Base-by-base conservation (phyloP, 1,284 basidiomycete species). In the Apiotrichum siamense region DNA sequence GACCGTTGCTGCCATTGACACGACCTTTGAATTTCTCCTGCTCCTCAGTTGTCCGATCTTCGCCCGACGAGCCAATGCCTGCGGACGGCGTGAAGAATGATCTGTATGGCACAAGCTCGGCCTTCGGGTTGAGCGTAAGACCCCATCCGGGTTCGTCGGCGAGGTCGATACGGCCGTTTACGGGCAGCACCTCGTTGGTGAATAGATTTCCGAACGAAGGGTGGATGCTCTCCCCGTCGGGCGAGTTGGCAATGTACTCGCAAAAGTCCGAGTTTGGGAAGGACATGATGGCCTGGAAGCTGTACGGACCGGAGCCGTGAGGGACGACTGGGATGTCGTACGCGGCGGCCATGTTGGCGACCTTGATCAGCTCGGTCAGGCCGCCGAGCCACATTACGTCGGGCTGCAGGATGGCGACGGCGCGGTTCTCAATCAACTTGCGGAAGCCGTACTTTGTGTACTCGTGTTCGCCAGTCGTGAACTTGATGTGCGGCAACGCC, bases 381-480 rank as follows among this genome's bases (percentile, higher is more conserved):
- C 79, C 79, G 13, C 78, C 79, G 31, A 73, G 63, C 71, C 71
- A 74, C 75, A 76, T 76, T 45, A 79, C 76, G 56, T 80, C 78
- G 5, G 79, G 78, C 61, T 80, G 78, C 48, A 78, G 62, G 50
- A 80, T 79, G 55, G 77, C 77, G 47, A 80, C 67, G 2, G 74
- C 67, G 20, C 78, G 75, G 48, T 72, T 62, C 63, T 79, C 78
- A 54, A 80, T 78, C 25, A 80, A 73, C 60, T 79, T 77, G 48
- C 78, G 75, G 74, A 79, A 79, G 7, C 78, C 78, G 57, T 78
- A 78, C 61, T 75, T 75, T 18, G 75, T 75, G 67, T 79, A 79
- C 63, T 78, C 78, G 66, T 79, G 78, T 69, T 80, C 79, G 47
- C 79, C 79, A 3, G 79, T 80, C 6, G 79, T 80, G 66, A 77